phyloP scores from a whole-genome alignment of 2,329 filamentous ascomycete genomes.

The Sarocladiaceae sp. region DNA sequence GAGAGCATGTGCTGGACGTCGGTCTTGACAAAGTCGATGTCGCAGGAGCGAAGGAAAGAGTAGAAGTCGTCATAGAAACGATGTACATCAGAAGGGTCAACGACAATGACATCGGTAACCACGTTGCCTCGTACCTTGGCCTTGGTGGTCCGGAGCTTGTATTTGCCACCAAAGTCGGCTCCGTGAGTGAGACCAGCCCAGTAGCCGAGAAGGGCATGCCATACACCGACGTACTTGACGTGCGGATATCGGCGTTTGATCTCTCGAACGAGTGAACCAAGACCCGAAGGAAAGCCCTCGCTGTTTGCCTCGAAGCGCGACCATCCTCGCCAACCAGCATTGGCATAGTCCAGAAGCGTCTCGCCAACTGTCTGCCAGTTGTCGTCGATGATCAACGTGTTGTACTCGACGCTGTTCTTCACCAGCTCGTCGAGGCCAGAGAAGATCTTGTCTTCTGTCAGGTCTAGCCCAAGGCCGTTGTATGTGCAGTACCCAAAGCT shows the following conservation, averaged over 20 bases:
- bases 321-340: slow-evolving; percentile 48
- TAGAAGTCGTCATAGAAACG: slow-evolving; percentile 85
- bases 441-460: slow-evolving; percentile 71
- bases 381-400: slow-evolving; percentile 83
- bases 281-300: slow-evolving; percentile 64
- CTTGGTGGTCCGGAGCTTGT: slow-evolving; percentile 58
- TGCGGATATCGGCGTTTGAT: slow-evolving; percentile 64
- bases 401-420: slow-evolving; percentile 63
- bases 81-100: slow-evolving; percentile 62
- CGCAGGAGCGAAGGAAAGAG: slow-evolving; percentile 60
- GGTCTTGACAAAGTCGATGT: slow-evolving; percentile 77
- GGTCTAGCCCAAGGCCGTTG: slow-evolving; percentile 74
- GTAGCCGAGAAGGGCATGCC: slow-evolving; percentile 78
- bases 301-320: slow-evolving; percentile 73
- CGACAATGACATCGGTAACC: slow-evolving; percentile 50
- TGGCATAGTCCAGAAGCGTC: slow-evolving; percentile 32
- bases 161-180: slow-evolving; percentile 63
- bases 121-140: slow-evolving; percentile 36
- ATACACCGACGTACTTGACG: slow-evolving; percentile 75
- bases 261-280: slow-evolving; percentile 58
- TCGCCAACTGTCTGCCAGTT: slow-evolving; percentile 74
- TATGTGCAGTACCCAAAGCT: slow-evolving; percentile 52
- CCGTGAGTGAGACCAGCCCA: slow-evolving; percentile 74
- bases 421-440: slow-evolving; percentile 63
- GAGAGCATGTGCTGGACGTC: slow-evolving; percentile 83